These are phyloP conservation scores for Leishmania major DNA, from an alignment of 208 protist genomes.

Conservation along the genomic window DNA sequence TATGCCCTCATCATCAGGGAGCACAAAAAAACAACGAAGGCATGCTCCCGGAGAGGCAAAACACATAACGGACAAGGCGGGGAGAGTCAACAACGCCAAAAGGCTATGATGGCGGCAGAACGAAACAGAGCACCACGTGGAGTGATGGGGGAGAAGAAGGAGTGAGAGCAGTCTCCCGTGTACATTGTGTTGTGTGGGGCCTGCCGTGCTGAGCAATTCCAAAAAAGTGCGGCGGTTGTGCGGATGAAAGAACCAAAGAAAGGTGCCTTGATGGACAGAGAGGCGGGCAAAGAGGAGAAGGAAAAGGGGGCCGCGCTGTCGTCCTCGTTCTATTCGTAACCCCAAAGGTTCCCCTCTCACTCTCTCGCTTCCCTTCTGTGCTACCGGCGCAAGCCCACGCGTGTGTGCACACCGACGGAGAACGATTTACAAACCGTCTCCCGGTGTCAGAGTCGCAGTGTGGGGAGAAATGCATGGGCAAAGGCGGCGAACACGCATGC, in stretches of 20 bases:
- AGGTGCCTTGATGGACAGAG: background rate
- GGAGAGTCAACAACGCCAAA: constrained; percentile 9
- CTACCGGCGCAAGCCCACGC: background rate
- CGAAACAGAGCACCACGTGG: background rate
- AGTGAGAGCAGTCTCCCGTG: background rate
- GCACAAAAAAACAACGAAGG: background rate
- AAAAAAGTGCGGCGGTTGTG: background rate
- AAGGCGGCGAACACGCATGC: background rate
- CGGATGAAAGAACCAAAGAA: constrained; percentile 1
- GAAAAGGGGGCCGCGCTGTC: background rate
- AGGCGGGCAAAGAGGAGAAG: background rate
- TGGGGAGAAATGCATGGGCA: background rate
- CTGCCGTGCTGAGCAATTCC: background rate
- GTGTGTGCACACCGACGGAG: background rate
- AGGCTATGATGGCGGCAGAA: background rate
- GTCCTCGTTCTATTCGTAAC: background rate
- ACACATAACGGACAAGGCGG: background rate
- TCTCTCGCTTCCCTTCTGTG: background rate
- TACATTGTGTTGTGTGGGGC: background rate
- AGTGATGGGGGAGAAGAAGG: constrained; percentile 27
- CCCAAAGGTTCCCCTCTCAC: background rate
- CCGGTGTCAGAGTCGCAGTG: background rate
- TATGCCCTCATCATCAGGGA: background rate
- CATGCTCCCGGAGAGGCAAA: background rate
- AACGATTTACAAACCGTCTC: background rate